phyloP scores from a whole-genome alignment of 106 monocot species.

The Acorus gramineus region DNA sequence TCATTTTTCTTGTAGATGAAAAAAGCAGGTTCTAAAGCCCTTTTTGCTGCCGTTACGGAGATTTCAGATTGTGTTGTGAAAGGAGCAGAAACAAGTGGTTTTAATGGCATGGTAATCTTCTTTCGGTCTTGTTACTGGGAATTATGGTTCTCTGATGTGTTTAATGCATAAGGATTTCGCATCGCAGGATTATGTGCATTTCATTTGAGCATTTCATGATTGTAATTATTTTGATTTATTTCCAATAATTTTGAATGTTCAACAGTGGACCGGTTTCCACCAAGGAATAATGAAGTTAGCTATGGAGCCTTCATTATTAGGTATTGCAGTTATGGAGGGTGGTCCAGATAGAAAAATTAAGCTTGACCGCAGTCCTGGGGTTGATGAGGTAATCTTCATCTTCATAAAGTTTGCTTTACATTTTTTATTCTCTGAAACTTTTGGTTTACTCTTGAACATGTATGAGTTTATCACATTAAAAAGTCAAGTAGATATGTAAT shows the following conservation, averaged over 20 bases:
- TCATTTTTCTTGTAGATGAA: slow-evolving; percentile 41
- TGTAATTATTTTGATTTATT: neutral
- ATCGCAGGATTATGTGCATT: neutral
- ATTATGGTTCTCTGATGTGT: neutral
- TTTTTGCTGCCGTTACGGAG: slow-evolving; percentile 87
- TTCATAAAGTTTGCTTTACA: neutral
- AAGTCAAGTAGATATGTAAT: too few relatives aligned
- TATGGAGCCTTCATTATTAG: slow-evolving; percentile 80
- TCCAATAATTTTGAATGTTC: neutral
- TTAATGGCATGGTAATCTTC: slow-evolving; percentile 72
- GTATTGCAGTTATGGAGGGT: slow-evolving; percentile 76
- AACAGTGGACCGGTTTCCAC: slow-evolving; percentile 76
- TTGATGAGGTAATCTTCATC: slow-evolving; percentile 63
- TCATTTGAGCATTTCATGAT: neutral
- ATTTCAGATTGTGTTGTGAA: slow-evolving; percentile 75
- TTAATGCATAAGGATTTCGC: neutral
- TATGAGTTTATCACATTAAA: too few relatives aligned
- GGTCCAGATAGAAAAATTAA: slow-evolving; percentile 88
- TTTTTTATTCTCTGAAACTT: too few relatives aligned
- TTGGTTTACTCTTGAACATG: too few relatives aligned
- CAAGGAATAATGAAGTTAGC: slow-evolving; percentile 84
- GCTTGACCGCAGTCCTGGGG: slow-evolving; percentile 77
- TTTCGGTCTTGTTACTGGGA: too few relatives aligned
- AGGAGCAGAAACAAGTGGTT: slow-evolving; percentile 79
- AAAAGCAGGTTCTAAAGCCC: slow-evolving; percentile 69